A percentile compares a stretch with the other conserved stretches of the same genome.
Evolutionary conservation across 768 basidiomycete species (phyloP).

Genomic region (Boletus tylopilopsis): DNA sequence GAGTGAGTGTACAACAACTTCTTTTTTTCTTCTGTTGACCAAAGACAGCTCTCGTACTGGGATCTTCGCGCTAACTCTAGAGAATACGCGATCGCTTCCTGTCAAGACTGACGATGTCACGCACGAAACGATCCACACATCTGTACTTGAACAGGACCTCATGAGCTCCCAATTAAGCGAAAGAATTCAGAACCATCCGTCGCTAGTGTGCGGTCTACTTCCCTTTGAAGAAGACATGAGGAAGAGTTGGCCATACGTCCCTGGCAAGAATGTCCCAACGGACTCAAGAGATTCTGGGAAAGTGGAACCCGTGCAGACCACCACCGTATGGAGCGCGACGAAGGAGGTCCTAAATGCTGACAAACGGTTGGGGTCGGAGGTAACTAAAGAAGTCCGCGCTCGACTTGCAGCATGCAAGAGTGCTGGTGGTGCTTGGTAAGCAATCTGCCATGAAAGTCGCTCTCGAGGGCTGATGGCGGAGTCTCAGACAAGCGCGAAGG

Average conservation of each 20-base stretch:
- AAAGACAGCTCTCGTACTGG: conserved; percentile 46
- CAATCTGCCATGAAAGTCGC: conserved; percentile 23
- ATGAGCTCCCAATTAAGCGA: conserved; percentile 33
- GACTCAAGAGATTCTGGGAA: conserved; percentile 11
- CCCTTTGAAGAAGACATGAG: conserved; percentile 53
- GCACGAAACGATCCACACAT: conserved; percentile 59
- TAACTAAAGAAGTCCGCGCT: conserved; percentile 21
- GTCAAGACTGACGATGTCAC: conserved; percentile 42
- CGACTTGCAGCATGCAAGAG: conserved; percentile 4
- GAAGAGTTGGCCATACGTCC: conserved; percentile 44
- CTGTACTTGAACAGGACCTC: conserved; percentile 46
- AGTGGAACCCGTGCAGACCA: conserved; percentile 5
- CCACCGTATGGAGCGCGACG: conserved; percentile 15
- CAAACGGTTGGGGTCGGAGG: conserved; percentile 15
- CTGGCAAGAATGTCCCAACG: conserved; percentile 15
- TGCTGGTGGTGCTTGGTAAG: conserved; percentile 8
- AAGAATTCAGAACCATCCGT: conserved; percentile 39
- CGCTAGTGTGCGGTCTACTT: conserved; percentile 40
- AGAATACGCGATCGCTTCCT: conserved; percentile 47
- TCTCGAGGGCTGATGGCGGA: no score
- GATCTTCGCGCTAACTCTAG: conserved; percentile 47
- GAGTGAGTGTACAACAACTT: conserved; percentile 40
- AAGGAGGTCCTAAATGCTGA: conserved; percentile 15
- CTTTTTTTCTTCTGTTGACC: neutral
- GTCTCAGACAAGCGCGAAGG: no score